These are phyloP conservation scores for Boletales sp. DNA, from an alignment of 768 basidiomycete species.

Conservation along the genomic window DNA sequence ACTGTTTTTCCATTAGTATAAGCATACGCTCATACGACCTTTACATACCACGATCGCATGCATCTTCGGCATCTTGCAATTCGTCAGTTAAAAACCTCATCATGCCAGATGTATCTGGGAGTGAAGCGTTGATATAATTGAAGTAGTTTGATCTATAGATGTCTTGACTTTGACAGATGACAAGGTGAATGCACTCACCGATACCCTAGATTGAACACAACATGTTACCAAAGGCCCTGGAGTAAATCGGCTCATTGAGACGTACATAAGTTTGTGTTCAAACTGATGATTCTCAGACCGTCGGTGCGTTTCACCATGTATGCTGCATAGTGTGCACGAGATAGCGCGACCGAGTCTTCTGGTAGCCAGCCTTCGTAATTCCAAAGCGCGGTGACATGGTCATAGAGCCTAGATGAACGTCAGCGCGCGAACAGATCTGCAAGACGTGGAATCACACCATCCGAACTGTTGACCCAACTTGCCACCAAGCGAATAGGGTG, in stretches of 20 bases:
- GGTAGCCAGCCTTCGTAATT: slow-evolving; percentile 68
- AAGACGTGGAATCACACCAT: slow-evolving; percentile 44
- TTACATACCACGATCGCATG: slow-evolving; percentile 61
- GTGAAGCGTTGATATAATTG: slow-evolving; percentile 72
- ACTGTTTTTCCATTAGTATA: slow-evolving; percentile 28
- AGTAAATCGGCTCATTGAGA: slow-evolving; percentile 5
- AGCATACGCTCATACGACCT: background rate
- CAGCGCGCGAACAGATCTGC: background rate
- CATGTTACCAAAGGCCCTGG: background rate
- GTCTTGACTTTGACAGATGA: slow-evolving; percentile 1
- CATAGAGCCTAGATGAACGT: slow-evolving; percentile 57
- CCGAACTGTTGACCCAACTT: slow-evolving; percentile 57
- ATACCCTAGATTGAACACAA: slow-evolving; percentile 26
- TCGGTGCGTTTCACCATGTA: slow-evolving; percentile 67
- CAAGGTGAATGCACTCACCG: slow-evolving; percentile 16
- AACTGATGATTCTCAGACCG: slow-evolving; percentile 65
- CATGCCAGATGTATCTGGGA: slow-evolving; percentile 71
- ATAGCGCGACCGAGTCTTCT: slow-evolving; percentile 49
- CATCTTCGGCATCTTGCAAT: slow-evolving; percentile 74
- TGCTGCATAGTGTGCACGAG: slow-evolving; percentile 66
- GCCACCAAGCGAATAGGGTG: slow-evolving; percentile 55
- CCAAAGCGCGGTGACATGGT: slow-evolving; percentile 72
- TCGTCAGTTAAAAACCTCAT: slow-evolving; percentile 75
- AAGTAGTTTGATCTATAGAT: slow-evolving; percentile 59
- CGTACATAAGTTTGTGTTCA: slow-evolving; percentile 78